phyloP scores from a whole-genome alignment of 805 yeast species.

The Suhomyces sp. region DNA sequence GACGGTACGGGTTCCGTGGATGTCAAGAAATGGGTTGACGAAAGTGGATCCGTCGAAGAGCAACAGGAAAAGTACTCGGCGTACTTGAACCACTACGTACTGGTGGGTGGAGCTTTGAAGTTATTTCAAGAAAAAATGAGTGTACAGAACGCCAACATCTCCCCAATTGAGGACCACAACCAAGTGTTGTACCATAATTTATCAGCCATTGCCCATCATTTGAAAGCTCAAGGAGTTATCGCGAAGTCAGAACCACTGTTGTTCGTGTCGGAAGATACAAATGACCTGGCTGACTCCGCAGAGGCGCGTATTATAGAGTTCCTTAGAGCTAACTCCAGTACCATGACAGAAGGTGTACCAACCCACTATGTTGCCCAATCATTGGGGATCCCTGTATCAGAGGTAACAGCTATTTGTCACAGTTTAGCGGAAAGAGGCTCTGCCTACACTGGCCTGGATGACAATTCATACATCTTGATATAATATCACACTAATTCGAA shows the following conservation, averaged over 20 bases:
- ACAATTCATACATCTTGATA: conserved; percentile 33
- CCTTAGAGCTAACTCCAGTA: conserved; percentile 50
- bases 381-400: conserved; percentile 49
- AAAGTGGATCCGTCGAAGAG: conserved; percentile 29
- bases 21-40: conserved; percentile 59
- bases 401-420: conserved; percentile 50
- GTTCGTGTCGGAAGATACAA: conserved; percentile 28
- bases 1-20: conserved; percentile 69
- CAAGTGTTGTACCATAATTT: conserved; percentile 68
- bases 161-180: conserved; percentile 60
- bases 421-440: conserved; percentile 65
- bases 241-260: conserved; percentile 20
- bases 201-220: conserved; percentile 55
- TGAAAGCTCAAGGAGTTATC: conserved; percentile 53
- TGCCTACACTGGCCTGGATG: conserved; percentile 69
- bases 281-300: conserved; percentile 19
- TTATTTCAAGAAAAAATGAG: conserved; percentile 65
- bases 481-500: too few species aligned
- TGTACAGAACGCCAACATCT: conserved; percentile 62
- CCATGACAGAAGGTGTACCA: conserved; percentile 79
- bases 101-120: conserved; percentile 47
- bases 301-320: too few species aligned
- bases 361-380: conserved; percentile 58
- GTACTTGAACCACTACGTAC: conserved; percentile 56
- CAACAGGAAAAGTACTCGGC: conserved; percentile 33